phyloP scores from a whole-genome alignment of 2,329 filamentous ascomycete genomes.

The Pestalotiopsis sp. region DNA sequence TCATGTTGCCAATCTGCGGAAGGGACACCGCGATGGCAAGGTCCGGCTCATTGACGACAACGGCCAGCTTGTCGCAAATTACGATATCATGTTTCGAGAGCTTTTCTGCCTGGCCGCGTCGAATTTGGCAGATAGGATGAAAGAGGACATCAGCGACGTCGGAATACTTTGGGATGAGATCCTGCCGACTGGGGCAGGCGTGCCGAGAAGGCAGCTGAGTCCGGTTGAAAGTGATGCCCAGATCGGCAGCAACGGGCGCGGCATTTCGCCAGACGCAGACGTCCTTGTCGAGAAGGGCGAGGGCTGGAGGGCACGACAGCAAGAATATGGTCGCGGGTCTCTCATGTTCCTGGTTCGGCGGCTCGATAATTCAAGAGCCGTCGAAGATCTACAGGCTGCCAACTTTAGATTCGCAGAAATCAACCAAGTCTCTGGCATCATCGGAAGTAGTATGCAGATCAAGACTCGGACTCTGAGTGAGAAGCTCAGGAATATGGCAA shows the following conservation, averaged over 20 bases:
- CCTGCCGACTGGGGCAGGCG: slow-evolving; percentile 60
- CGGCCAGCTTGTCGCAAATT: slow-evolving; percentile 65
- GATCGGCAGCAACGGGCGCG: background rate
- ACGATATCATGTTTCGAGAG: slow-evolving; percentile 78
- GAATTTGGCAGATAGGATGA: slow-evolving; percentile 70
- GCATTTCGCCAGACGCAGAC: slow-evolving; percentile 21
- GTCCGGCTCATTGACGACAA: slow-evolving; percentile 55
- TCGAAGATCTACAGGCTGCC: slow-evolving; percentile 65
- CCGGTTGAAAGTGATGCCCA: slow-evolving; percentile 19
- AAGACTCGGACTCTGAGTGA: slow-evolving; percentile 61
- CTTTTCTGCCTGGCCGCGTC: slow-evolving; percentile 81
- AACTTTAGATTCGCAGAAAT: slow-evolving; percentile 80
- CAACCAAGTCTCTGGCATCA: slow-evolving; percentile 67
- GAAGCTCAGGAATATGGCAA: slow-evolving; percentile 67
- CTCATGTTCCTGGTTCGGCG: slow-evolving; percentile 78
- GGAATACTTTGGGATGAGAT: slow-evolving; percentile 79
- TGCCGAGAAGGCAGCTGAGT: slow-evolving; percentile 24
- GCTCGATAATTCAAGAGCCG: slow-evolving; percentile 59
- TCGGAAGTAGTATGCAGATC: slow-evolving; percentile 77
- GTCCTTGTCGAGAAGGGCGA: slow-evolving; percentile 45
- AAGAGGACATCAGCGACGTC: slow-evolving; percentile 62
- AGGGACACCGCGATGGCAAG: slow-evolving; percentile 38
- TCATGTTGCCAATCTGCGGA: slow-evolving; percentile 62
- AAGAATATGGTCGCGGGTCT: slow-evolving; percentile 69
- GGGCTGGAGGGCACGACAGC: slow-evolving; percentile 26